Evolutionary conservation across 1,139 yeast genomes (phyloP).

Genomic region (Geotrichum australiense): DNA sequence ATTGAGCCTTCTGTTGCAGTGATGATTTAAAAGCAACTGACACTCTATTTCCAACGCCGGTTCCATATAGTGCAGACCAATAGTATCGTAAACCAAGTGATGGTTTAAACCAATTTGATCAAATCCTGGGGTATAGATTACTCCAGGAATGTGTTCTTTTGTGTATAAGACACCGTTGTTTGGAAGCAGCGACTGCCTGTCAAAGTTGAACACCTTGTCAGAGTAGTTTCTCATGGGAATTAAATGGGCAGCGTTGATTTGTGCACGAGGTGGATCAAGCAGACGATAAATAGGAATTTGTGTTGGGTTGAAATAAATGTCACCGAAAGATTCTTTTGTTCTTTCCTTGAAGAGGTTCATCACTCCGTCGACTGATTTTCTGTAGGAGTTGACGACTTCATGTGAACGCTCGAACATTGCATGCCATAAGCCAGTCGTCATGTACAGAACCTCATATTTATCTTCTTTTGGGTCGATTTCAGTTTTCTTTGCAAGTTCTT

Average conservation of each 20-base stretch:
- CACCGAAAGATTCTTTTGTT: conserved; percentile 10
- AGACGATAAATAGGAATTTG: conserved; percentile 10
- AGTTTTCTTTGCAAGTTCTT: background rate
- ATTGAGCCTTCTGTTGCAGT: conserved; percentile 9
- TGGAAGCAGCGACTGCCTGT: background rate
- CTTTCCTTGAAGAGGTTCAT: conserved; percentile 7
- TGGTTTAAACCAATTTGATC: conserved; percentile 14
- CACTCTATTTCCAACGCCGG: conserved; percentile 8
- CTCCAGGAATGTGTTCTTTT: conserved; percentile 1
- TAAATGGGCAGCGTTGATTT: conserved; percentile 7
- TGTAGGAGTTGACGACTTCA: conserved; percentile 9
- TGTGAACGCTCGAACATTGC: conserved; percentile 15
- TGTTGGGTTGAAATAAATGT: conserved; percentile 17
- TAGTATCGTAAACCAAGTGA: conserved; percentile 11
- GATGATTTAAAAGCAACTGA: conserved; percentile 15
- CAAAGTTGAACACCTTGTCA: conserved; percentile 10
- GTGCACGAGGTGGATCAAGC: conserved; percentile 8
- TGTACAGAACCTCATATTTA: conserved; percentile 9
- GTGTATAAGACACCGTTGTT: conserved; percentile 10
- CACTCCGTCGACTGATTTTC: conserved; percentile 7
- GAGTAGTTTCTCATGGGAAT: conserved; percentile 12
- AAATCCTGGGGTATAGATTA: conserved; percentile 14
- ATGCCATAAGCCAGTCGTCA: conserved; percentile 19
- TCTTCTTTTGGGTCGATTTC: background rate
- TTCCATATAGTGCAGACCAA: conserved; percentile 13